Base-by-base conservation (phyloP, 2,329 filamentous ascomycete species). In the Truncatella angustata region DNA sequence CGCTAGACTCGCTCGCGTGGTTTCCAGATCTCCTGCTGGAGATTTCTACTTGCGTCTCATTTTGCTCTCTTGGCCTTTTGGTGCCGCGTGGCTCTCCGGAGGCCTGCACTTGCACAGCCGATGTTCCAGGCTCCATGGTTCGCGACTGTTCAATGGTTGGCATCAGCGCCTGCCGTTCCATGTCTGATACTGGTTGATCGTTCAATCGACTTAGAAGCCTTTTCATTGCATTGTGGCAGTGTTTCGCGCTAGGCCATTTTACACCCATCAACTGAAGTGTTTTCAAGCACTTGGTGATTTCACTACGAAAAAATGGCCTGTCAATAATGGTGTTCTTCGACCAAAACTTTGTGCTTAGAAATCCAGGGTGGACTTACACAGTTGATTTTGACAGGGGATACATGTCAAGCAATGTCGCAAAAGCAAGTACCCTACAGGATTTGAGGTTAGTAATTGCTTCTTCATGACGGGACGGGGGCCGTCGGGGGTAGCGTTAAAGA, bases 371-470 rank as follows among this genome's bases (percentile, higher is more conserved):
- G 7, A 26, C 36, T 18, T 40, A 54, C 53, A 44, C 5, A 5
- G 11, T 36, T 30, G 53, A 49, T 16, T 54, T 52, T 28, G 35
- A 35, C 12, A 54, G 30, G 3, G 53, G 53, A 37, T 54, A 52
- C 5, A 40, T 14, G 11, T 50, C 35, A 14, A 54, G 44, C 7
- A 52, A 20, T 24, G 49, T 39, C 7, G 53, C 53, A 44, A 54
- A 54, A 14, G 50, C 45, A 3, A 49, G 26, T 12, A 54, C 32
- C n/a, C n/a, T n/a, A n/a, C n/a, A n/a, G n/a, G n/a, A n/a, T n/a
- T n/a, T n/a, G n/a, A n/a, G n/a, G n/a, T n/a, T n/a, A n/a, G n/a
- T n/a, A n/a, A n/a, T n/a, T n/a, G n/a, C n/a, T n/a, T n/a, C n/a
- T n/a, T n/a, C n/a, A n/a, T n/a, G n/a, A n/a, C n/a, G n/a, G n/a